Evolutionary conservation across 352 stramenopile genomes (phyloP).

Genomic region (Pythium sukuiense): DNA sequence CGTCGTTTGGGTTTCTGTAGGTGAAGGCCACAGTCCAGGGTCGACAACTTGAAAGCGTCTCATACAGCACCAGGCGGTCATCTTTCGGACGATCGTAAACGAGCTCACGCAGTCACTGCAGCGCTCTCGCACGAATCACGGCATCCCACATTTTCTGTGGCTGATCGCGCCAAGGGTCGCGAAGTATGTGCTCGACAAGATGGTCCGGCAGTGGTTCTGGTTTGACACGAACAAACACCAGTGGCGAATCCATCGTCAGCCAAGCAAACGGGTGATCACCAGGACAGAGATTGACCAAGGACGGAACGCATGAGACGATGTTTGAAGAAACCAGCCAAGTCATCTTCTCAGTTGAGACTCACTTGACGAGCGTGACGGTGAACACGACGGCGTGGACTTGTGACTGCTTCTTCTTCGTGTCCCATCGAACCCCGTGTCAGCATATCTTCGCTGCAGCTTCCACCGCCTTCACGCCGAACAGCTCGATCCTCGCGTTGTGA

Average conservation of each 20-base stretch:
- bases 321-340: not conserved
- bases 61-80: not conserved
- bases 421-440: no score
- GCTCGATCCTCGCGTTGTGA: no score
- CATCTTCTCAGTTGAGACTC: not conserved
- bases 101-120: not conserved
- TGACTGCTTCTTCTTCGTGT: constrained; percentile 2
- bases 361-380: not conserved
- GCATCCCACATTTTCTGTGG: constrained; percentile 3
- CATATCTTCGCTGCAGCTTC: no score
- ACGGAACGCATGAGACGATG: not conserved
- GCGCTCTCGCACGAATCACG: not conserved
- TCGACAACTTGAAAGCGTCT: not conserved
- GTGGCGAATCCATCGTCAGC: not conserved
- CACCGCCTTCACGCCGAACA: no score
- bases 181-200: not conserved
- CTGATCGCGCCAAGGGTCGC: not conserved
- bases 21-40: no score
- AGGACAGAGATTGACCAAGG: not conserved
- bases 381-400: not conserved
- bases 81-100: not conserved
- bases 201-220: not conserved
- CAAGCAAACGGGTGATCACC: not conserved
- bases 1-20: not conserved
- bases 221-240: not conserved